Conservation (phyloP, 345 rosid genomes). For the Nasturtium officinale region DNA sequence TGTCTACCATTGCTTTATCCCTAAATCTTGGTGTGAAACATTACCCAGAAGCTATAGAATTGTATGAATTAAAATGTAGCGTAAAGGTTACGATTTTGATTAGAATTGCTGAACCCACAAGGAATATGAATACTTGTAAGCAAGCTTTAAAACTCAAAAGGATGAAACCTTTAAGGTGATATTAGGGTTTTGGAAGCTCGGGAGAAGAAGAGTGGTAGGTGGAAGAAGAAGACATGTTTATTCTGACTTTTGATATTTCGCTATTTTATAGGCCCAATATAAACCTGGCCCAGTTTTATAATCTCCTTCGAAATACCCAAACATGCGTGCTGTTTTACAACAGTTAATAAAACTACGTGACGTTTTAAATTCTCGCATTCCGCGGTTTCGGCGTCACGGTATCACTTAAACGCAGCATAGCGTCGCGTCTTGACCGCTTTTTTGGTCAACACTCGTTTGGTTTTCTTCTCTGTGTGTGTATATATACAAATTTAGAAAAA, state of each 20-base stretch:
- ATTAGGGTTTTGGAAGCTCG: not conserved
- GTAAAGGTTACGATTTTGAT: not conserved
- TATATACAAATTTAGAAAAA: not conserved
- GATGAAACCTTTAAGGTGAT: not conserved
- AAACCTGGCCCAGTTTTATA: not conserved
- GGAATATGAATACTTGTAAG: not conserved
- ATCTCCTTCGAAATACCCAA: not conserved
- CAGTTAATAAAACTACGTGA: not conserved
- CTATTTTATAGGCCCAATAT: not conserved
- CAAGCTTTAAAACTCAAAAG: not conserved
- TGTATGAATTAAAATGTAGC: not conserved
- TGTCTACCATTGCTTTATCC: not conserved
- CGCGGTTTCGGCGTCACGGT: not conserved
- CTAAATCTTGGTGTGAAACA: not conserved
- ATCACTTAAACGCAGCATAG: not conserved
- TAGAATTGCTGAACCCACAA: not conserved
- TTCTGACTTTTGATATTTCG: not conserved
- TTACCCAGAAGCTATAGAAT: not conserved
- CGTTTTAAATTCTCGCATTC: not conserved
- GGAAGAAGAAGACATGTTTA: not conserved
- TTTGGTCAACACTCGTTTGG: not conserved
- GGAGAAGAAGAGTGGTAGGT: not conserved
- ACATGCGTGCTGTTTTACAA: not conserved
- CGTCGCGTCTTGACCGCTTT: not conserved
- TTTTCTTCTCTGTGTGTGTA: not conserved